Base-by-base conservation (phyloP, 371 early-diverging fungal genomes). In the Apophysomyces ossiformis region DNA sequence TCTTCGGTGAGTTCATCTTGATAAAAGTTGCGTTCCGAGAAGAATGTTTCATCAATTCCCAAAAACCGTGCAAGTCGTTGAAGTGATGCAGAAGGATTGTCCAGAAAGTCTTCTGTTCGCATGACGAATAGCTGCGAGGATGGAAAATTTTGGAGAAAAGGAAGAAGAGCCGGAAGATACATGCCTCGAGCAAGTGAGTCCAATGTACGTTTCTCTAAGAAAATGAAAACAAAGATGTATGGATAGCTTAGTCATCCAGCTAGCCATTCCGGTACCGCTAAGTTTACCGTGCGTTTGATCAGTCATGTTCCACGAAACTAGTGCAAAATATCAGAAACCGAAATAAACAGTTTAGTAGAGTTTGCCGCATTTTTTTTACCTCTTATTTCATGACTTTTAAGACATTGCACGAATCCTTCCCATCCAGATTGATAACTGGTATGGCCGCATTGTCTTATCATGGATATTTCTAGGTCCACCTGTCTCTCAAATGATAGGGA, bases 361-460 rank as follows among this genome's bases (percentile, higher is more conserved):
- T 45, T 13, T 6, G 12, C 37, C n/a, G 9, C 43, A 58, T 32
- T 7, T 36, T 43, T 15, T 5, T 43, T 57, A 66, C 71, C 73
- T 69, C 74, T 67, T 12, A 80, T 73, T 58, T 77, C 81, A 60
- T 73, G 77, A 38, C 81, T 75, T 63, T 70, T 63, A 57, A 77
- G 77, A 32, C 81, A 80, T 54, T 67, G 54, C 12, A 77, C 73
- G 59, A 80, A 80, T 5, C 74, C 76, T 38, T 73, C 77, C 81
- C 81, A 80, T 15, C 72, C 80, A 16, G 75, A 68, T 21, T 76
- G 73, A 58, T 66, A 70, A 4, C 74, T 75, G 0, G 81, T 77
- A 41, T 75, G 74, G n/a, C 77, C 77, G 63, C 81, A 80, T 35
- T 72, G 75, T 12, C 74, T 72, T 58, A 80, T 41, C 41, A 77